Base-by-base conservation (phyloP, 768 basidiomycete genomes). In the Pulveroboletus sp. region DNA sequence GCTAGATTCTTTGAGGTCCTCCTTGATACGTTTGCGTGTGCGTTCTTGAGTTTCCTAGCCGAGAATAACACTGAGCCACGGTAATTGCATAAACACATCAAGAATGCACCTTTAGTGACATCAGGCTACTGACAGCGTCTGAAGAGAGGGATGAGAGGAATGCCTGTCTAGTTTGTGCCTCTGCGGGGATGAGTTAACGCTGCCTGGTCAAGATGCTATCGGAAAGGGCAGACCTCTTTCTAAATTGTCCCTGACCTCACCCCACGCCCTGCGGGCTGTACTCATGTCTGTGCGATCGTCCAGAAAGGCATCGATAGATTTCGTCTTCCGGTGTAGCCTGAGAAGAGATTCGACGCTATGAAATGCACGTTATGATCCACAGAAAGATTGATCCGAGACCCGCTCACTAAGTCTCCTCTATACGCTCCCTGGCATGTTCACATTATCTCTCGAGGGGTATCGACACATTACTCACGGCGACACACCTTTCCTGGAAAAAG, bases 1-100 rank as follows among this genome's bases (percentile, higher is more conserved):
- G n/a, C 74, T 73, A 0, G 92, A 89, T 8, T 82, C 82, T 66
- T 91, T 93, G 48, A 94, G 68, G 63, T 94, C 93, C 61, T 95
- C 93, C 65, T 88, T 91, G 66, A 96, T 86, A 26, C 90, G 83
- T 63, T 90, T 89, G 41, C 89, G 78, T n/a, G 91, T 94, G 33
- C 93, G 81, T 47, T 91, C 89, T 72, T 95, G 93, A 10, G 85
- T 86, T 58, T 94, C 92, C 90, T 93, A 52, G 14, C 5, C 11
- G 10, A 46, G 10, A 32, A 43, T 12, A 8, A 3, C 15, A 50
- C 35, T 51, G 49, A 51, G 47, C 46, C 10, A 28, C 10, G 30
- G 33, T 35, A 7, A 48, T 30, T 17, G 6, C 31, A 18, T 40
- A 21, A 36, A 30, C n/a, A n/a, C 31, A 30, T 44, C 11, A 17